A percentile compares a stretch with the other conserved stretches of the same genome.
Evolutionary conservation across 148 eudicot species (phyloP).

Genomic region (Arctostaphylos glauca): DNA sequence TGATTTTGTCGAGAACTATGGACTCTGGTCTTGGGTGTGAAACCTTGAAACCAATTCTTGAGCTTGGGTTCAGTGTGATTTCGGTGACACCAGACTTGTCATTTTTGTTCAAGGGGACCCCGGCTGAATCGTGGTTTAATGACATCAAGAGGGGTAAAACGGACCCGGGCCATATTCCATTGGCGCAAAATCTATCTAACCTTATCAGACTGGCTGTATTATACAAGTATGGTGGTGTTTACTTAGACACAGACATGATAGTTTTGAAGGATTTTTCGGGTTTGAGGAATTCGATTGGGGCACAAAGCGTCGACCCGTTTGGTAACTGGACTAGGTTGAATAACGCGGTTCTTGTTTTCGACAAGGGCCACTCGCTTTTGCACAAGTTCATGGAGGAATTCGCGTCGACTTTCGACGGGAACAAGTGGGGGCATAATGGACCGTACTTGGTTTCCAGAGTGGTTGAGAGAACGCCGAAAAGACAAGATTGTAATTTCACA

Average conservation of each 20-base stretch:
- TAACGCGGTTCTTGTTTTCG: conserved; percentile 69
- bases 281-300: conserved; percentile 59
- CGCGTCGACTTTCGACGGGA: conserved; percentile 52
- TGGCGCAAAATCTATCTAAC: conserved; percentile 70
- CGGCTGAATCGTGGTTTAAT: conserved; percentile 54
- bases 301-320: conserved; percentile 37
- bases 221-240: conserved; percentile 76
- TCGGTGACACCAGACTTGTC: conserved; percentile 44
- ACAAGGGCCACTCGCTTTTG: conserved; percentile 54
- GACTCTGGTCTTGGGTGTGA: conserved; percentile 44
- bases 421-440: conserved; percentile 76
- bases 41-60: conserved; percentile 38
- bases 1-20: conserved; percentile 55
- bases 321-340: conserved; percentile 59
- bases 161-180: conserved; percentile 58
- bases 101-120: conserved; percentile 44
- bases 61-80: conserved; percentile 30
- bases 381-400: conserved; percentile 68
- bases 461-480: conserved; percentile 20
- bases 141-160: conserved; percentile 44
- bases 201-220: conserved; percentile 57
- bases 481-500: conserved; percentile 28
- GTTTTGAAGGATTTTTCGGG: conserved; percentile 45
- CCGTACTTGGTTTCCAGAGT: conserved; percentile 69
- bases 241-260: conserved; percentile 63